phyloP scores from a whole-genome alignment of 2,329 filamentous ascomycete genomes.

The Aspergillus sp. region DNA sequence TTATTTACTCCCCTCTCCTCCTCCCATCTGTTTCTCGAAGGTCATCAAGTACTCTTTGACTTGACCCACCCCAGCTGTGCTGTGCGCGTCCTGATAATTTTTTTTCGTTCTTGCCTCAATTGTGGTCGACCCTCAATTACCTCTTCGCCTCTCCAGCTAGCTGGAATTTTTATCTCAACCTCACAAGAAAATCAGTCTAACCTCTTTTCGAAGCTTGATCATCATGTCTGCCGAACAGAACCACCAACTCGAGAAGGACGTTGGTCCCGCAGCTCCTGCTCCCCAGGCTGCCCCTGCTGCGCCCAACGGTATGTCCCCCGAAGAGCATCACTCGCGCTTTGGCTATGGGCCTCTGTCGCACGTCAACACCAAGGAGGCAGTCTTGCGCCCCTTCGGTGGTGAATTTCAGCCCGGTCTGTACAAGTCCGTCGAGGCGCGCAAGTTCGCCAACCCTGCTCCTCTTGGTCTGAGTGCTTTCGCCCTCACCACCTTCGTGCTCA shows the following conservation, averaged over 20 bases:
- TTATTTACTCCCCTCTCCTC: slow-evolving; percentile 18
- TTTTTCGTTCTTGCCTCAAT: slow-evolving; percentile 19
- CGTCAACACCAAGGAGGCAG: slow-evolving; percentile 50
- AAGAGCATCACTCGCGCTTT: slow-evolving; percentile 43
- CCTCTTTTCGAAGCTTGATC: slow-evolving; percentile 6
- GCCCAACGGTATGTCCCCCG: slow-evolving; percentile 21
- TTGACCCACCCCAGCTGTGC: slow-evolving; percentile 34
- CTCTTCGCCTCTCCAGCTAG: slow-evolving; percentile 31
- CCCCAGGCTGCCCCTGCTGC: slow-evolving; percentile 9
- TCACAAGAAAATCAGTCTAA: background rate
- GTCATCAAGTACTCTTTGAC: slow-evolving; percentile 17
- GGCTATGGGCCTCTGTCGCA: slow-evolving; percentile 58
- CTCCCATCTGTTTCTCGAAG: slow-evolving; percentile 20
- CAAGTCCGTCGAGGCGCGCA: slow-evolving; percentile 66
- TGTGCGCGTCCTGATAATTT: slow-evolving; percentile 26
- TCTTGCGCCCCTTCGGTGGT: slow-evolving; percentile 68
- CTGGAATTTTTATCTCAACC: slow-evolving; percentile 26
- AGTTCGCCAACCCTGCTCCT: slow-evolving; percentile 79
- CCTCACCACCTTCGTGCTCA: slow-evolving; percentile 80
- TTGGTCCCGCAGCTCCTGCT: slow-evolving; percentile 21
- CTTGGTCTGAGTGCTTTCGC: slow-evolving; percentile 79
- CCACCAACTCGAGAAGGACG: slow-evolving; percentile 38
- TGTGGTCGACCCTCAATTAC: slow-evolving; percentile 30
- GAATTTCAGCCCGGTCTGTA: slow-evolving; percentile 74
- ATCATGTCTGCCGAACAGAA: slow-evolving; percentile 34